Evolutionary conservation across 306 rosid species (phyloP).

Genomic region (Bauhinia variegata): DNA sequence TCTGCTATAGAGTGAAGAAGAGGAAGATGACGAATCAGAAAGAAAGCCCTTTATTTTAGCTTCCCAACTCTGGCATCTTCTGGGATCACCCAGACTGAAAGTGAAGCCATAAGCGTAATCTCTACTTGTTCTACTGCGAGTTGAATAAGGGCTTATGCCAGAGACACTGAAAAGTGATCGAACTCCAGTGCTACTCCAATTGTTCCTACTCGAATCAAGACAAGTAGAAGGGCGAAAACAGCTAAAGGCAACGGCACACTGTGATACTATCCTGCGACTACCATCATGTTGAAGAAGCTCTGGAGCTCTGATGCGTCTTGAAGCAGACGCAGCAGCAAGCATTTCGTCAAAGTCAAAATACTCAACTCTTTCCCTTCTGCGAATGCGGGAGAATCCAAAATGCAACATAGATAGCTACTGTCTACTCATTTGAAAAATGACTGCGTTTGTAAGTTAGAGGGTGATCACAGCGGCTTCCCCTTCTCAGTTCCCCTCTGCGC

Average conservation of each 20-base stretch:
- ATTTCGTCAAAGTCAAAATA: conserved; percentile 28
- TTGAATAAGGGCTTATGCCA: conserved; percentile 27
- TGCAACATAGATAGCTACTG: too few relatives aligned
- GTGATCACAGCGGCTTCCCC: neutral
- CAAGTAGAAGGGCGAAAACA: conserved; percentile 11
- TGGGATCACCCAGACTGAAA: conserved; percentile 28
- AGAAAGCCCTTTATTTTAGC: conserved; percentile 45
- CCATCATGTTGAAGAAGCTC: conserved; percentile 47
- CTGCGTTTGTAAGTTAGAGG: too few relatives aligned
- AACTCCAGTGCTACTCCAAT: conserved; percentile 28
- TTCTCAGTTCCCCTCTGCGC: conserved; percentile 12
- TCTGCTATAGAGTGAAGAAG: conserved; percentile 31
- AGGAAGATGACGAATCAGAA: conserved; percentile 43
- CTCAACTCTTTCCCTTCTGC: too few relatives aligned
- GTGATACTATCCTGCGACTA: conserved; percentile 4
- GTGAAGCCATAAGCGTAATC: conserved; percentile 16
- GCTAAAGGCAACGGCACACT: neutral
- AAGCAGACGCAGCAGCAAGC: conserved; percentile 56
- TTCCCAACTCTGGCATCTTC: conserved; percentile 34
- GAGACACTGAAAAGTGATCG: conserved; percentile 40
- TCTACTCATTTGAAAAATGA: too few relatives aligned
- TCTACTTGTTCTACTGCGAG: conserved; percentile 5
- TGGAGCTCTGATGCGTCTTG: conserved; percentile 23
- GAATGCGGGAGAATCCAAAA: too few relatives aligned
- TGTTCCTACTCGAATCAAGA: conserved; percentile 10